Percentiles rank a stretch among this genome's conserved stretches.
Evolutionary conservation across 345 rosid genomes (phyloP).

Genomic region (Rhodamnia argentea): DNA sequence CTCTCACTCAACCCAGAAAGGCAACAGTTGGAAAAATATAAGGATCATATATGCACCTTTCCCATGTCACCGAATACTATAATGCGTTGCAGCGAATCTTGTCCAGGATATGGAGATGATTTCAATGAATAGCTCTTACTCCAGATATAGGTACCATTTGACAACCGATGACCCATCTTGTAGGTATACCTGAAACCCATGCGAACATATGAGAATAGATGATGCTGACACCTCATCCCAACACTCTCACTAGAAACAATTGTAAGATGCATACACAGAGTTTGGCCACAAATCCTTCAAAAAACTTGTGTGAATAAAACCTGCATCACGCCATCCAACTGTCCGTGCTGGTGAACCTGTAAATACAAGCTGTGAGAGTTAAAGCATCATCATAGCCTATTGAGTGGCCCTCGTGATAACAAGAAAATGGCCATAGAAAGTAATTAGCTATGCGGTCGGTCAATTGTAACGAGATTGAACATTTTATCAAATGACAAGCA

Average conservation of each 20-base stretch:
- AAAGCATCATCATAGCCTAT: not conserved
- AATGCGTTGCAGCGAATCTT: constrained; percentile 74
- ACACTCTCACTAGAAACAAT: not conserved
- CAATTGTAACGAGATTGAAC: not conserved
- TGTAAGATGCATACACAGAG: constrained; percentile 12
- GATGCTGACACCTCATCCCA: not conserved
- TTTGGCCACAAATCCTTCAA: constrained; percentile 42
- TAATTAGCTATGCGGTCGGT: not conserved
- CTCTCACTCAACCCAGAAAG: not conserved
- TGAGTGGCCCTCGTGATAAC: not conserved
- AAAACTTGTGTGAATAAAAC: constrained; percentile 39
- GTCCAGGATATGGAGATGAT: constrained; percentile 88
- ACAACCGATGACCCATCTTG: constrained; percentile 23
- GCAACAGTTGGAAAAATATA: not conserved
- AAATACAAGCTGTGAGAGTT: not conserved
- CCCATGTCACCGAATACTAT: constrained; percentile 78
- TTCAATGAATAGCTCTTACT: constrained; percentile 38
- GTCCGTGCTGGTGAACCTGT: constrained; percentile 39
- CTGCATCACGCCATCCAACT: constrained; percentile 46
- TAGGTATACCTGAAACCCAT: constrained; percentile 18
- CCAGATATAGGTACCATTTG: constrained; percentile 9
- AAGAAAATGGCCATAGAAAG: not conserved
- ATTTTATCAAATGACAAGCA: not conserved
- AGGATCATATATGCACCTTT: constrained; percentile 1
- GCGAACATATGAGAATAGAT: not conserved